Evolutionary conservation across 1,284 basidiomycete species (phyloP).

Genomic region (Pseudozyma tsukubaensis): DNA sequence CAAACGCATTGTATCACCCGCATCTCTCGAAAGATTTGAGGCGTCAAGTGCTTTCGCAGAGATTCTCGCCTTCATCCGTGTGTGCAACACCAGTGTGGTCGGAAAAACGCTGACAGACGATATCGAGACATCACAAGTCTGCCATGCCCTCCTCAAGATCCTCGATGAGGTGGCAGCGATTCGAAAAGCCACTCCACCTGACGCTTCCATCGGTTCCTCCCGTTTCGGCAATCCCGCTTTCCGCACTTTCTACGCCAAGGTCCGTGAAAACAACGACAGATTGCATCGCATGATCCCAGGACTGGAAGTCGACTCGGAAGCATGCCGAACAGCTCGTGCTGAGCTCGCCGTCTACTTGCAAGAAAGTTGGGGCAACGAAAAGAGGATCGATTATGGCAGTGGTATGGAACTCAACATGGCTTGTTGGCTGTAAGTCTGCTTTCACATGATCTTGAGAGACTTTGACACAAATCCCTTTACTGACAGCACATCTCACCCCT

Average conservation of each 20-base stretch:
- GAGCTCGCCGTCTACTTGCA: conserved; percentile 79
- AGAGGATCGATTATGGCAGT: conserved; percentile 96
- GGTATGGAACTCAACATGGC: conserved; percentile 99
- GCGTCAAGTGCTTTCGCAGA: conserved; percentile 78
- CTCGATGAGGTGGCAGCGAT: conserved; percentile 47
- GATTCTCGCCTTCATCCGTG: conserved; percentile 80
- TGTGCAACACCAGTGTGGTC: conserved; percentile 81
- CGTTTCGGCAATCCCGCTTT: conserved; percentile 98
- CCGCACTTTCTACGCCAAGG: conserved; percentile 85
- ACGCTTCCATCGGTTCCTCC: conserved; percentile 85
- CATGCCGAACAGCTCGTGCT: conserved; percentile 30
- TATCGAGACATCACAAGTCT: conserved; percentile 29
- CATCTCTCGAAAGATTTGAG: conserved; percentile 86
- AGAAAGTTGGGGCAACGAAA: conserved; percentile 90
- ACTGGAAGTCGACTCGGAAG: conserved; percentile 49
- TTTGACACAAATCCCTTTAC: no score
- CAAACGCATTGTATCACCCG: conserved; percentile 83
- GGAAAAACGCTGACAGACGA: conserved; percentile 79
- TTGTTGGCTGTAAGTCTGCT: conserved; percentile 85
- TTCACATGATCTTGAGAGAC: neutral
- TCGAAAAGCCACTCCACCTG: conserved; percentile 80
- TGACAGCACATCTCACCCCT: conserved; percentile 3
- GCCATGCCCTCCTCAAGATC: conserved; percentile 60
- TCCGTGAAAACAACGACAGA: conserved; percentile 74
- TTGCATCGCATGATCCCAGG: conserved; percentile 65